phyloP scores from a whole-genome alignment of 805 yeast genomes.

The Yamadazyma insecticola region DNA sequence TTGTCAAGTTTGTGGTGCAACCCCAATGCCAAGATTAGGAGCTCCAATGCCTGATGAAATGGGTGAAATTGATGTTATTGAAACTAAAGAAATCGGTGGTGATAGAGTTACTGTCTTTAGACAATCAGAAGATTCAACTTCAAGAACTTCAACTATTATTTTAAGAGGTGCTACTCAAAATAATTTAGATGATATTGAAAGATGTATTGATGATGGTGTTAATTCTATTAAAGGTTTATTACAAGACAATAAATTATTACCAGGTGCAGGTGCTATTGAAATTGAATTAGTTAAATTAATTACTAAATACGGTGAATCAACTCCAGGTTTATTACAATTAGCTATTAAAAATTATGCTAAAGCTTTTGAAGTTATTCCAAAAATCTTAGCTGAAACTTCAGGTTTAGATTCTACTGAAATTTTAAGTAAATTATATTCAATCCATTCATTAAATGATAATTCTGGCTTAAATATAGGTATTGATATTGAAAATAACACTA shows the following conservation, averaged over 20 bases:
- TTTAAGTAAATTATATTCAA: constrained; percentile 84
- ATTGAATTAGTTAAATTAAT: constrained; percentile 78
- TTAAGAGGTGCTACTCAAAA: constrained; percentile 96
- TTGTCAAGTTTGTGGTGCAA: constrained; percentile 95
- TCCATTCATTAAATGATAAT: constrained; percentile 55
- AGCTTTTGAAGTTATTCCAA: constrained; percentile 92
- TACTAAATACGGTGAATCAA: constrained; percentile 83
- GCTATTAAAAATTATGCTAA: constrained; percentile 93
- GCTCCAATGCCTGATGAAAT: constrained; percentile 94
- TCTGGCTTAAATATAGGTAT: constrained; percentile 52
- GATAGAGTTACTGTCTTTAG: constrained; percentile 93
- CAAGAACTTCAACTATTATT: constrained; percentile 82
- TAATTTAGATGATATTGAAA: constrained; percentile 87
- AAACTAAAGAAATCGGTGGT: constrained; percentile 93
- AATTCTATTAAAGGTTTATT: constrained; percentile 85
- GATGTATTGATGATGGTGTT: constrained; percentile 97
- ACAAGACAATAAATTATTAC: constrained; percentile 71
- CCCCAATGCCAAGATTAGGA: constrained; percentile 90
- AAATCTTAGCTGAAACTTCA: constrained; percentile 89
- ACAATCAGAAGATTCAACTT: constrained; percentile 62
- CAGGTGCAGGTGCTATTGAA: constrained; percentile 97
- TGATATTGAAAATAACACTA: constrained; percentile 57
- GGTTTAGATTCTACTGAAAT: constrained; percentile 89
- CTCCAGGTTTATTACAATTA: constrained; percentile 88
- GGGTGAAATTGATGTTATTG: constrained; percentile 83